Percentiles rank a stretch among this genome's conserved stretches.
Evolutionary conservation across 2,329 filamentous ascomycete species (phyloP).

Genomic region (Alternaria solani): DNA sequence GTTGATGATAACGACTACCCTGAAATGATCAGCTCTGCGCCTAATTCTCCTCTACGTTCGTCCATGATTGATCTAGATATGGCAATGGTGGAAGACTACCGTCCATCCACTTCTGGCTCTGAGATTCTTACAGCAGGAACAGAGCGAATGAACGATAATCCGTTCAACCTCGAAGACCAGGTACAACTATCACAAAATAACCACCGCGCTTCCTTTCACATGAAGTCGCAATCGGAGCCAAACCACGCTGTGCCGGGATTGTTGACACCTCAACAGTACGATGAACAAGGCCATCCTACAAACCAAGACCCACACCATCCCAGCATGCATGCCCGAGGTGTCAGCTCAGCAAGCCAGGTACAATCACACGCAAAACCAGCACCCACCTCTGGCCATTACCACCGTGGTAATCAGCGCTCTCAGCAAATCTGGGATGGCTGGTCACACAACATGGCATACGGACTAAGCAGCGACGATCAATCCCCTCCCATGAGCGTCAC

Average conservation of each 20-base stretch:
- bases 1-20: constrained; percentile 45
- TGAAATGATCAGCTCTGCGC: constrained; percentile 41
- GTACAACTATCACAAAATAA: constrained; percentile 49
- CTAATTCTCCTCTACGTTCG: constrained; percentile 45
- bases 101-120: constrained; percentile 55
- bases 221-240: constrained; percentile 52
- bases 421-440: constrained; percentile 47
- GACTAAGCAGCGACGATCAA: constrained; percentile 41
- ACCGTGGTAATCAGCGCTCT: constrained; percentile 36
- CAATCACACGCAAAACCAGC: constrained; percentile 35
- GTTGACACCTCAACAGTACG: constrained; percentile 47
- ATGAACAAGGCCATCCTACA: constrained; percentile 46
- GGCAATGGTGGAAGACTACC: constrained; percentile 52
- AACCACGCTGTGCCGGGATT: constrained; percentile 49
- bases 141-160: constrained; percentile 55
- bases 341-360: constrained; percentile 47
- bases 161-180: constrained; percentile 60
- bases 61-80: constrained; percentile 57
- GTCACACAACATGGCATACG: constrained; percentile 45
- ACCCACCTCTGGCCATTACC: constrained; percentile 30
- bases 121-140: constrained; percentile 48
- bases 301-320: constrained; percentile 40
- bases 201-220: constrained; percentile 50
- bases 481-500: constrained; percentile 42
- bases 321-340: constrained; percentile 44